These are phyloP conservation scores for Pleurotus platypus DNA, from an alignment of 768 basidiomycete genomes.

Conservation along the genomic window DNA sequence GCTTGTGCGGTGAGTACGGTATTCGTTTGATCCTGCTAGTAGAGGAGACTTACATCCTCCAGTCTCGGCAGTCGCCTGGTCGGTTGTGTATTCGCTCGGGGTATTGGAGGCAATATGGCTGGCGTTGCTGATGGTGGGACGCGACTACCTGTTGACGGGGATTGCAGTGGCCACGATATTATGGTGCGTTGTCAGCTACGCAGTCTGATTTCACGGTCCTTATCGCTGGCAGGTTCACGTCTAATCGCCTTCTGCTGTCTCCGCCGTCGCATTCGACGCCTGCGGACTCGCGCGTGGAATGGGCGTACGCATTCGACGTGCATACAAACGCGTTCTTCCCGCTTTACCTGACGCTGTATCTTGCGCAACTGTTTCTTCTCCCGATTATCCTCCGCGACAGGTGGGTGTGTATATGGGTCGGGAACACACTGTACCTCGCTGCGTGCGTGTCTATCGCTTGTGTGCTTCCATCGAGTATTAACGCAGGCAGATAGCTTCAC, in stretches of 20 bases:
- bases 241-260: constrained; percentile 68
- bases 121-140: constrained; percentile 77
- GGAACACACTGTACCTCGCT: constrained; percentile 87
- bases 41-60: neutral
- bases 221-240: constrained; percentile 49
- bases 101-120: constrained; percentile 54
- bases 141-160: constrained; percentile 84
- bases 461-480: too few relatives aligned
- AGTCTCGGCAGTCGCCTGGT: constrained; percentile 88
- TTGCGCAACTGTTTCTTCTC: constrained; percentile 83
- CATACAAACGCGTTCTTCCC: constrained; percentile 98
- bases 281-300: constrained; percentile 75
- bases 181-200: constrained; percentile 46
- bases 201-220: neutral
- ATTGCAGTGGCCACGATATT: constrained; percentile 70
- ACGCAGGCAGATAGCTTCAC: too few relatives aligned
- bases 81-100: constrained; percentile 71
- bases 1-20: constrained; percentile 58
- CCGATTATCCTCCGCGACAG: constrained; percentile 80
- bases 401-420: constrained; percentile 93
- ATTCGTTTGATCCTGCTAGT: neutral
- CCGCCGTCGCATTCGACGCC: constrained; percentile 71
- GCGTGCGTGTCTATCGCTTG: constrained; percentile 74
- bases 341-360: constrained; percentile 83
- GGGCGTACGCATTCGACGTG: constrained; percentile 95